Evolutionary conservation across 176 grass and related monocot genomes (phyloP), one percentile per base, ranked within the genome.

Genomic region (Bromus sterilis): DNA sequence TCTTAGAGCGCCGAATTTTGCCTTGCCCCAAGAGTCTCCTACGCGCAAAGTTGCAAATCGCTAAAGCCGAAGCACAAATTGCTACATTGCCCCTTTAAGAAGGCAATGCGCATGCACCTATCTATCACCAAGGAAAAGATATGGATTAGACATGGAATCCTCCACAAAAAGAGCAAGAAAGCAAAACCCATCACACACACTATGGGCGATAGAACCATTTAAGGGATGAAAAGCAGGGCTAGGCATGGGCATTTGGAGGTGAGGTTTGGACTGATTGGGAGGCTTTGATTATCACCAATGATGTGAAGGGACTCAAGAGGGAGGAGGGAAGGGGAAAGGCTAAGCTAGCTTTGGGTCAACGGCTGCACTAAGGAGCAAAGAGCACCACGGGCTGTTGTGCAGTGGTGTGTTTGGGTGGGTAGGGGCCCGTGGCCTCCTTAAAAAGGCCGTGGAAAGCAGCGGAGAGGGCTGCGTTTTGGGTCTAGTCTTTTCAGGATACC

Each of bases 401-500:
- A 20, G 48, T 51, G 48, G 48, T 18, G 80, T 12, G 43, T 36
- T 78, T 86, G 66, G 72, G 74, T 87, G 73, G 18, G 36, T 35
- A 31, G 56, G 78, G 83, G 32, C 62, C 78, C 34, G 48, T 49
- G 7, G 60, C 48, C 34, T 75, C 78, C 23, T 8, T 26, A 62
- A 46, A 64, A 7, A 32, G 56, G 33, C 83, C 74, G 4, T 58
- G 57, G n/a, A 88, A 90, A 86, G 88, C 75, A 75, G 41, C 76
- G 84, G 74, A 86, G 83, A 25, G 84, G 79, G 84, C 58, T 75
- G 48, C 75, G 33, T 67, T 67, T 85, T 78, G n/a, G 30, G 88
- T 83, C 74, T 68, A 58, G 88, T 83, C 88, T 86, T 86, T 86
- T 86, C 83, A 57, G 20, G 62, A 85, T 71, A 56, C 82, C 57